These are phyloP conservation scores for Stramenopiles sp. DNA, from an alignment of 352 stramenopile genomes.

Conservation along the genomic window DNA sequence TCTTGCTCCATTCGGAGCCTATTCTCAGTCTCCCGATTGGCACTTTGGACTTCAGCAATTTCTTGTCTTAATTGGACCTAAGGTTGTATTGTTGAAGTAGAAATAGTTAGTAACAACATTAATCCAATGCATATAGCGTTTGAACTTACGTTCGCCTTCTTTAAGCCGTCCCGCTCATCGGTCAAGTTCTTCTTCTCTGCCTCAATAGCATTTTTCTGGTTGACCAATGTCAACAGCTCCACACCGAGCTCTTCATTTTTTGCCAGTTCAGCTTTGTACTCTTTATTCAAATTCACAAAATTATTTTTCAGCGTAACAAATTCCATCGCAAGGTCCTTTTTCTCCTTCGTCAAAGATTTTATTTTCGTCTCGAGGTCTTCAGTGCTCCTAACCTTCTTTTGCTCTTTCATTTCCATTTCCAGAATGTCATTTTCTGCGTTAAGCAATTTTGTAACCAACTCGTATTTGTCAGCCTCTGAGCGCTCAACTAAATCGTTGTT, in stretches of 20 bases:
- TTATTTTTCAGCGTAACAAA: constrained; percentile 19
- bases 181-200: too few species aligned
- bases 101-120: too few species aligned
- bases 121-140: too few species aligned
- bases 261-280: constrained; percentile 28
- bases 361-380: constrained; percentile 38
- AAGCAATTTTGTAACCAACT: constrained; percentile 29
- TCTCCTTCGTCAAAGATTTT: constrained; percentile 34
- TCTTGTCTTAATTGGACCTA: too few species aligned
- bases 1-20: too few species aligned
- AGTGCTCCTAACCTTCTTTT: constrained; percentile 34
- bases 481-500: constrained; percentile 29
- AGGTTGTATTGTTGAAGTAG: too few species aligned
- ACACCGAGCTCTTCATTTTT: constrained; percentile 46
- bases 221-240: constrained; percentile 41
- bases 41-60: too few species aligned
- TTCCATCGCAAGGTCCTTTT: constrained; percentile 22
- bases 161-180: too few species aligned
- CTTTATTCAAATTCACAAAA: constrained; percentile 23
- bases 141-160: too few species aligned
- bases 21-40: too few species aligned
- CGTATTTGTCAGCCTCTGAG: constrained; percentile 33
- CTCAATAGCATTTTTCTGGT: constrained; percentile 35
- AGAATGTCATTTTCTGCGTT: constrained; percentile 39
- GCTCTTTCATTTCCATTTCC: constrained; percentile 39